Conservation (phyloP, 1,284 basidiomycete genomes). For the Leccinum solheimii region DNA sequence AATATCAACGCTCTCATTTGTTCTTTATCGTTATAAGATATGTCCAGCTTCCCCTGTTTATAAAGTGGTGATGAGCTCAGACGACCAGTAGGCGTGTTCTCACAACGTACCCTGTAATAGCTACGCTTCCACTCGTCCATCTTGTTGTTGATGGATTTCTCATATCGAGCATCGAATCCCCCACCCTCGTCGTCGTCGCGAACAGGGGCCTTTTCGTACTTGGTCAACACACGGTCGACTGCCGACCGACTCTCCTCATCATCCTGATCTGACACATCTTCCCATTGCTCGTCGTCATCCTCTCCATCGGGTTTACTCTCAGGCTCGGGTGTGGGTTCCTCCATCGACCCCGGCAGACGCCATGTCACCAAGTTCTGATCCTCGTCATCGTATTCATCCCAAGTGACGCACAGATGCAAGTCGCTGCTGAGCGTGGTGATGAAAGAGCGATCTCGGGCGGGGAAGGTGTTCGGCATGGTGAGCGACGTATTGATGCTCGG, state of each 20-base stretch:
- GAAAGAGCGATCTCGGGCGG: conserved; percentile 77
- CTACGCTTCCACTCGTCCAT: conserved; percentile 90
- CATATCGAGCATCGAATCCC: conserved; percentile 77
- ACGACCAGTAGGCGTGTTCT: background rate
- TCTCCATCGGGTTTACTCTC: conserved; percentile 26
- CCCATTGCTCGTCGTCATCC: conserved; percentile 43
- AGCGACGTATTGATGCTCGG: conserved; percentile 44
- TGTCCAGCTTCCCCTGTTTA: conserved; percentile 76
- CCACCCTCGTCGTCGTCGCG: conserved; percentile 65
- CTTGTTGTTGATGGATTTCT: conserved; percentile 73
- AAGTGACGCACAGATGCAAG: conserved; percentile 73
- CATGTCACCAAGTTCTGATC: conserved; percentile 74
- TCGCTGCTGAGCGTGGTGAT: conserved; percentile 74
- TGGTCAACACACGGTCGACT: conserved; percentile 80
- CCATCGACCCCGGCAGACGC: conserved; percentile 55
- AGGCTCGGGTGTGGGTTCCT: conserved; percentile 38
- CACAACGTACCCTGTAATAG: conserved; percentile 78
- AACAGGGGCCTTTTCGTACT: conserved; percentile 86
- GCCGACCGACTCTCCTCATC: conserved; percentile 67
- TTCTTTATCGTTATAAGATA: conserved; percentile 70
- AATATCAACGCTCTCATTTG: conserved; percentile 70
- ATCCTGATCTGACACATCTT: conserved; percentile 51
- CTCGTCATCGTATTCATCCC: conserved; percentile 89
- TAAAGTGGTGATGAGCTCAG: conserved; percentile 3
- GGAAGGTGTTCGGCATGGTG: conserved; percentile 73